phyloP scores from a whole-genome alignment of 441 rosid species.

The Pelargonium australe region DNA sequence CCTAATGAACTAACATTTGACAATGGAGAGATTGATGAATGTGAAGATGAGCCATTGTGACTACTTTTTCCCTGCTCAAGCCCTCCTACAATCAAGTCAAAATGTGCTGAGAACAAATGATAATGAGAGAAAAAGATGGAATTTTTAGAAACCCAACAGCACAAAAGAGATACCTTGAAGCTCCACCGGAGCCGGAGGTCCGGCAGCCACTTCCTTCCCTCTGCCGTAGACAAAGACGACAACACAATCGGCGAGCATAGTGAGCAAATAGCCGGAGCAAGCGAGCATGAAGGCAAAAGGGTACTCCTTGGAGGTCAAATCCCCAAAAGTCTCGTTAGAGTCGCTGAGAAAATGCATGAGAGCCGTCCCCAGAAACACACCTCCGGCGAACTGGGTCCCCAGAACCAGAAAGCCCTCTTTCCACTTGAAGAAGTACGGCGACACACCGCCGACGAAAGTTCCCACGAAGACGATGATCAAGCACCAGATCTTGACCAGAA shows the following conservation, averaged over 20 bases:
- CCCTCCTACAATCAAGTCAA: no score
- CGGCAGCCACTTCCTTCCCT: no score
- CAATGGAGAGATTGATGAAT: no score
- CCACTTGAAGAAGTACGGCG: constrained; percentile 63
- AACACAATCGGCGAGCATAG: constrained; percentile 58
- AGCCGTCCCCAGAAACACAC: constrained; percentile 57
- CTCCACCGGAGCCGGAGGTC: not conserved
- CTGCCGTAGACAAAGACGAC: constrained; percentile 23
- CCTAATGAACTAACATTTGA: constrained; percentile 29
- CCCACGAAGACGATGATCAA: constrained; percentile 47
- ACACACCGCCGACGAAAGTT: constrained; percentile 56
- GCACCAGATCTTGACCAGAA: constrained; percentile 54
- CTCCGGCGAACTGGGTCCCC: constrained; percentile 67
- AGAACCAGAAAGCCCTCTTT: constrained; percentile 56
- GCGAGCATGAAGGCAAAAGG: constrained; percentile 68
- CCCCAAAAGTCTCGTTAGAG: constrained; percentile 44
- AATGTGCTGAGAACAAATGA: no score
- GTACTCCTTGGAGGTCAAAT: constrained; percentile 41
- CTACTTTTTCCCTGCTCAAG: no score
- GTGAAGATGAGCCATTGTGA: no score
- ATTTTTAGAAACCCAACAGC: no score
- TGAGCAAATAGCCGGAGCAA: constrained; percentile 45
- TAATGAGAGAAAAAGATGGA: no score
- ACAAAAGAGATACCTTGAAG: no score
- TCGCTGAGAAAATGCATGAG: constrained; percentile 62